Conservation (phyloP, 208 protist species). For the Leptomonas pyrrhocoris region DNA sequence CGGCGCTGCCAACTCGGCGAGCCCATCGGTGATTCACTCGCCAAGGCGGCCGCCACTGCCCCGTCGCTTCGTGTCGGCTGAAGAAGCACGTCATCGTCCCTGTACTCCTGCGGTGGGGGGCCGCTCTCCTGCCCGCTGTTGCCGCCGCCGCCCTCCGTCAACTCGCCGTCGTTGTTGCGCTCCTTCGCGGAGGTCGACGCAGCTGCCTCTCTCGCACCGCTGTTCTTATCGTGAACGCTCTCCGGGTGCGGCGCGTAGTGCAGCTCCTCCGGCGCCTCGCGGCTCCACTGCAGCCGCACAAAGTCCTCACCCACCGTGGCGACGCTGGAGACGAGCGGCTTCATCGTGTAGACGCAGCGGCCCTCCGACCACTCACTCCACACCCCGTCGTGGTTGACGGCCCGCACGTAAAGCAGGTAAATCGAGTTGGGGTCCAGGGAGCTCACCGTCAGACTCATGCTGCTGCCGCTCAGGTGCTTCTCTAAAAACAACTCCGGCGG, state of each 20-base stretch:
- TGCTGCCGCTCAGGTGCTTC: slow-evolving; percentile 56
- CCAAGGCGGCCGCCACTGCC: not conserved
- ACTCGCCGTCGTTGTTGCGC: slow-evolving; percentile 13
- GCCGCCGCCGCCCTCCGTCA: not conserved
- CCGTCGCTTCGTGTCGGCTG: slow-evolving; percentile 1
- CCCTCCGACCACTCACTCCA: slow-evolving; percentile 90
- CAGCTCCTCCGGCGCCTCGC: slow-evolving; percentile 70
- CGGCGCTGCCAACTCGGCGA: slow-evolving; percentile 26
- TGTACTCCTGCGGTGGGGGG: not conserved
- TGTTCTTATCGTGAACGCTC: not conserved
- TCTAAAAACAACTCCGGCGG: slow-evolving; percentile 53
- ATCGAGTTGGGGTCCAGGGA: slow-evolving; percentile 67
- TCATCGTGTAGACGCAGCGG: slow-evolving; percentile 86
- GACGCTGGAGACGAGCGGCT: slow-evolving; percentile 59
- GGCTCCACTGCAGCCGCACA: slow-evolving; percentile 74
- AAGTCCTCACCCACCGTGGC: slow-evolving; percentile 88
- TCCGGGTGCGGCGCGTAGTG: slow-evolving; percentile 24
- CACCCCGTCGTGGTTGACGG: slow-evolving; percentile 64
- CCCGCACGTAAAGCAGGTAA: slow-evolving; percentile 69
- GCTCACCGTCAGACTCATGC: slow-evolving; percentile 42
- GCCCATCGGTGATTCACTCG: slow-evolving; percentile 19
- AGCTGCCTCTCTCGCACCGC: not conserved
- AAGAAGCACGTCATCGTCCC: not conserved
- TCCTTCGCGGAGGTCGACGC: not conserved
- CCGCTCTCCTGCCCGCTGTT: not conserved